Conservation (phyloP, 352 stramenopile species). For the Globisporangium paroecandrum region DNA sequence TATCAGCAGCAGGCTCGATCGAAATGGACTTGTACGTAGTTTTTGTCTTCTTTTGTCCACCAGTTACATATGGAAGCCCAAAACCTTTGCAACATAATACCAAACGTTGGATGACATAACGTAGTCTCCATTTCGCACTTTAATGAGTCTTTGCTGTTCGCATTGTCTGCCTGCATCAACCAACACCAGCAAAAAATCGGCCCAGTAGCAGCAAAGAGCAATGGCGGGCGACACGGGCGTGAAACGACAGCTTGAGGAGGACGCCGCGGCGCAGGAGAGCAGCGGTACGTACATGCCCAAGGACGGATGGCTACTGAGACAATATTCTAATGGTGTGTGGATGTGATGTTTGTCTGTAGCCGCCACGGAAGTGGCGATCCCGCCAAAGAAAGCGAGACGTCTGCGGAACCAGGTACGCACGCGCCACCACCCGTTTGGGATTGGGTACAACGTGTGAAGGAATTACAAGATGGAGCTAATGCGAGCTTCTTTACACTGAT, state of each 20-base stretch:
- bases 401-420: slow-evolving; percentile 44
- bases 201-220: neutral
- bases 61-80: neutral
- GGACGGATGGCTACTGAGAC: too few species aligned
- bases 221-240: slow-evolving; percentile 2
- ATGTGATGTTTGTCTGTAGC: neutral
- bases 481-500: neutral
- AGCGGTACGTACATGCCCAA: neutral
- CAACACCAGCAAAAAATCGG: slow-evolving; percentile 10
- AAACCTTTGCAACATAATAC: neutral
- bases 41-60: slow-evolving; percentile 1
- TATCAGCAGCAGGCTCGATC: slow-evolving; percentile 8
- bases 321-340: neutral
- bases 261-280: neutral
- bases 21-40: slow-evolving; percentile 7
- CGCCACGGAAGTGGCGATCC: slow-evolving; percentile 13
- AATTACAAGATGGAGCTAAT: neutral
- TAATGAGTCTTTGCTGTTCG: neutral
- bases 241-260: slow-evolving; percentile 13
- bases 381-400: slow-evolving; percentile 39
- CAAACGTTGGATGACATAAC: neutral
- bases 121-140: neutral
- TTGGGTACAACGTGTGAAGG: neutral
- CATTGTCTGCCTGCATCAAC: neutral
- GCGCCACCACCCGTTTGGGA: slow-evolving; percentile 3